Base-by-base conservation (phyloP, 176 grass and related monocot species). In the Avena eriantha region DNA sequence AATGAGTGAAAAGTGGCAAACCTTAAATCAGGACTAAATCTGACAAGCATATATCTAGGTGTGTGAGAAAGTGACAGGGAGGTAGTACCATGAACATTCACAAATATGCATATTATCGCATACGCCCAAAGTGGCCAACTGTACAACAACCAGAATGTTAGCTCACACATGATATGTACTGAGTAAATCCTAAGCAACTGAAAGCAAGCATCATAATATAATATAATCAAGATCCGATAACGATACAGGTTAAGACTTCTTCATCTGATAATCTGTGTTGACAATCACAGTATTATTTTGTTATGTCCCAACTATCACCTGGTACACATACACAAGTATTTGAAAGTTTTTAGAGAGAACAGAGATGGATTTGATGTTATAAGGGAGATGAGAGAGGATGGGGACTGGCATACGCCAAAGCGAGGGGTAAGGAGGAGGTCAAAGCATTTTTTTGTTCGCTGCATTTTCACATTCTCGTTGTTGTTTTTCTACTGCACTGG, bases 101-200 rank as follows among this genome's bases (percentile, higher is more conserved):
- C 73, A 73, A 98, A 87, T 76, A 98, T 98, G 83, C 96, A 94
- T 50, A 96, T 18, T 83, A 98, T 98, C 10, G 88, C 88, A 85
- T 94, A 98, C 47, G 79, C 88, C 96, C 96, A 98, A 76, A 98
- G 88, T 79, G 86, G 96, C 96, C 96, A 98, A 69, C 96, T 98
- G 92, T 45, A 87, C 69, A 87, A 69, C 48, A 95, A 91, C 76
- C 1, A 36, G 19, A 41, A 81, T 84, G 49, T 89, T 76, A 94
- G 71, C 29, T 58, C 72, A 67, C 34, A 10, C 73, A 51, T 61
- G 33, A 74, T 59, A 67, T 57, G 15, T 33, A n/a, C 29, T 55
- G 29, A 78, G 31, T 33, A 81, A 33, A 22, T 70, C 49, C 49
- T 56, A 39, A 11, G 50, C 9, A 71, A 31, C 29, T 15, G 41